phyloP scores from a whole-genome alignment of 2,329 filamentous ascomycete species.

The Nemania bipapillata region DNA sequence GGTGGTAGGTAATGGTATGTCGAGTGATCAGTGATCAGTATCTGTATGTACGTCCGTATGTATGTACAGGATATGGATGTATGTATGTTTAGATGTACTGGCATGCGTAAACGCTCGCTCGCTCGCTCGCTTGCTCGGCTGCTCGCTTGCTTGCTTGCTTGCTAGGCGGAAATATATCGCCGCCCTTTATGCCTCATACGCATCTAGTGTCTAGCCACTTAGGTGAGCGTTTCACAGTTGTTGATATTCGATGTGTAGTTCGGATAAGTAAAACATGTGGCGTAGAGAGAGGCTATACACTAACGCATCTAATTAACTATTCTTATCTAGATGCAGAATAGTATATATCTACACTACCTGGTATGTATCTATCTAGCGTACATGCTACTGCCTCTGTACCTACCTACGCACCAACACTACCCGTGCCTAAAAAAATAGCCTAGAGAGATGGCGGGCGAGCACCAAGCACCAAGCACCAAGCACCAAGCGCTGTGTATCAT shows the following conservation, averaged over 20 bases:
- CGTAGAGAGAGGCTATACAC: not conserved
- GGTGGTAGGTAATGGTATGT: not conserved
- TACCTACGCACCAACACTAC: no score
- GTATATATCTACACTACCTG: not conserved
- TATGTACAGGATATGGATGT: no score
- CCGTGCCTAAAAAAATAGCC: no score
- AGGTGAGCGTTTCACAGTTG: not conserved
- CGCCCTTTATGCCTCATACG: not conserved
- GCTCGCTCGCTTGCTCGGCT: no score
- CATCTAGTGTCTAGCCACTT: not conserved
- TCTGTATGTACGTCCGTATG: no score
- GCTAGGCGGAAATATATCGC: not conserved
- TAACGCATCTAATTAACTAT: not conserved
- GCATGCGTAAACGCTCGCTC: not conserved
- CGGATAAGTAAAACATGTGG: constrained; percentile 9
- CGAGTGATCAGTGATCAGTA: no score
- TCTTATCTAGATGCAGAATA: not conserved
- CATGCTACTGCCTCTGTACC: no score
- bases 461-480: no score
- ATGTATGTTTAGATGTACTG: no score
- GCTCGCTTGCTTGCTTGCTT: not conserved
- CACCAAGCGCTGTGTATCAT: not conserved
- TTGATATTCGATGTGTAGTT: not conserved
- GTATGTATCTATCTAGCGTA: not conserved
- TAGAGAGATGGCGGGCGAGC: no score